phyloP scores from a whole-genome alignment of 352 stramenopile genomes.

The Phytophthora agathidicida region DNA sequence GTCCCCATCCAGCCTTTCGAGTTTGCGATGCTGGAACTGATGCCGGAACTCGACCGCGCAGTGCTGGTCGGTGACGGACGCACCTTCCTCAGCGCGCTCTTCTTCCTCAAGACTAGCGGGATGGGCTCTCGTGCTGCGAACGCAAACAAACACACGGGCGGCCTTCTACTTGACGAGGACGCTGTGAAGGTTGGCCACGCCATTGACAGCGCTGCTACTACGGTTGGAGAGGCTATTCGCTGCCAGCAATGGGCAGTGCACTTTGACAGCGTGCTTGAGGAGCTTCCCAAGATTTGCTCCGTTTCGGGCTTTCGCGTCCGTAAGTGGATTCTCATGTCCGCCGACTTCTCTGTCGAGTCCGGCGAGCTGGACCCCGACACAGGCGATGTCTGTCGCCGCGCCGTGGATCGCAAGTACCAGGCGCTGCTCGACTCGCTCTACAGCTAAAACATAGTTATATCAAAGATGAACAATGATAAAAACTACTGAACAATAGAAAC shows the following conservation, averaged over 20 bases:
- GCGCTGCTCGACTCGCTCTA: slow-evolving; percentile 79
- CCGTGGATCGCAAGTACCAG: slow-evolving; percentile 77
- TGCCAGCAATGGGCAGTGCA: slow-evolving; percentile 80
- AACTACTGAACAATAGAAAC: slow-evolving; percentile 31
- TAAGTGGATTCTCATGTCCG: slow-evolving; percentile 85
- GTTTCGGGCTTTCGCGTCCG: slow-evolving; percentile 71
- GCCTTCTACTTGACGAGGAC: slow-evolving; percentile 49
- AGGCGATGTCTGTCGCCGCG: slow-evolving; percentile 59
- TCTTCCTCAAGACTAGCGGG: slow-evolving; percentile 73
- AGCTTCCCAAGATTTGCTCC: slow-evolving; percentile 45
- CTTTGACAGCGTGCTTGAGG: slow-evolving; percentile 69
- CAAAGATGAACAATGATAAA: slow-evolving; percentile 29
- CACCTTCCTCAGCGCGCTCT: slow-evolving; percentile 72
- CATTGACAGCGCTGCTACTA: slow-evolving; percentile 50
- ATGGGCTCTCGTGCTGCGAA: slow-evolving; percentile 11
- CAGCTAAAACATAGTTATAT: slow-evolving; percentile 43
- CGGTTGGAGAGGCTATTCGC: slow-evolving; percentile 64
- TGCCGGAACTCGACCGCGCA: slow-evolving; percentile 66
- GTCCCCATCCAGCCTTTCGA: slow-evolving; percentile 73
- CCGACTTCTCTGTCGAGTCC: slow-evolving; percentile 67
- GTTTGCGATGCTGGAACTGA: slow-evolving; percentile 43
- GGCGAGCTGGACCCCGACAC: slow-evolving; percentile 77
- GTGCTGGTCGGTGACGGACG: slow-evolving; percentile 76
- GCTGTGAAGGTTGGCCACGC: slow-evolving; percentile 44
- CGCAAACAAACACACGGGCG: slow-evolving; percentile 25